Conservation (phyloP, 140 eudicot genomes). For the Ambrosia hybrid region DNA sequence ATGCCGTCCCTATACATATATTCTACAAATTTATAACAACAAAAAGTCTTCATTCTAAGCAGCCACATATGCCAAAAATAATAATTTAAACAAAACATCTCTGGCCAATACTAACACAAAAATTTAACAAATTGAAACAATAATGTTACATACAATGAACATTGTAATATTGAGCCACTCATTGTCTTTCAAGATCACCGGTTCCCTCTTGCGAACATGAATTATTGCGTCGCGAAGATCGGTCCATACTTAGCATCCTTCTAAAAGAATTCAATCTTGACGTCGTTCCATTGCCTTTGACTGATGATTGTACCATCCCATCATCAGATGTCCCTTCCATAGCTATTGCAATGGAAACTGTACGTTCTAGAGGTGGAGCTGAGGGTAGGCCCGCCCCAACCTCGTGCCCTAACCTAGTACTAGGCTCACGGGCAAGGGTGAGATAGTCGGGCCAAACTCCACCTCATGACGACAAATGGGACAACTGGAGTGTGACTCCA, state of each 20-base stretch:
- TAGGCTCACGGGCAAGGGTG: constrained; percentile 43
- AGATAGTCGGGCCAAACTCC: constrained; percentile 28
- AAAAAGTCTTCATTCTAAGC: constrained; percentile 13
- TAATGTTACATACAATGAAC: constrained; percentile 16
- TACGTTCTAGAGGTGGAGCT: constrained; percentile 51
- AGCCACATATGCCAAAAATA: constrained; percentile 10
- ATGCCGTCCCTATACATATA: background rate
- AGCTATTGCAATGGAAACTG: background rate
- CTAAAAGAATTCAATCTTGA: constrained; percentile 58
- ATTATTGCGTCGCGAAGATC: constrained; percentile 42
- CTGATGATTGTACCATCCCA: constrained; percentile 16
- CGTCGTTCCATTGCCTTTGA: constrained; percentile 37
- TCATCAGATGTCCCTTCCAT: constrained; percentile 41
- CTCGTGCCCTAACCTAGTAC: constrained; percentile 14
- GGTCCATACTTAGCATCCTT: constrained; percentile 52
- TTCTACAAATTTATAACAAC: constrained; percentile 14
- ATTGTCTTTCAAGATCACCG: constrained; percentile 57
- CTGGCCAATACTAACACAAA: constrained; percentile 25
- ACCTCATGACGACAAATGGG: constrained; percentile 78
- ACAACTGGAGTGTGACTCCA: constrained; percentile 58
- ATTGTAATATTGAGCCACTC: background rate
- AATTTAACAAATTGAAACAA: constrained; percentile 27
- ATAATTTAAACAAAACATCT: constrained; percentile 17
- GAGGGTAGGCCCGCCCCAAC: constrained; percentile 35
- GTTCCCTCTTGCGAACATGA: constrained; percentile 36